Conservation (phyloP, 805 yeast species). For the Saturnispora dispora region DNA sequence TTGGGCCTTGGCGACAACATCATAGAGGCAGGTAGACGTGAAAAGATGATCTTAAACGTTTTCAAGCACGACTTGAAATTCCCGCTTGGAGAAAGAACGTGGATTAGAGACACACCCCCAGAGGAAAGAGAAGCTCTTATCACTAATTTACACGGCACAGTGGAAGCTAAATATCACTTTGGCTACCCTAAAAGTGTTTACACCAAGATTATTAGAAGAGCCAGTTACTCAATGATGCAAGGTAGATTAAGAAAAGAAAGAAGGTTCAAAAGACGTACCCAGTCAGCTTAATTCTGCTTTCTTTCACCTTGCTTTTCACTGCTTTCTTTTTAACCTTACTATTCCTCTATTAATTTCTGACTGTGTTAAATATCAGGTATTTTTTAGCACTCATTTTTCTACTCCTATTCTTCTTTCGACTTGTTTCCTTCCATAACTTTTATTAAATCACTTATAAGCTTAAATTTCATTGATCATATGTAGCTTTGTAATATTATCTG, state of each 20-base stretch:
- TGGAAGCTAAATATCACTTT: constrained; percentile 38
- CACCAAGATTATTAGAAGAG: constrained; percentile 71
- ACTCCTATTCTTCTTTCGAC: background rate
- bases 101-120: constrained; percentile 72
- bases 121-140: constrained; percentile 41
- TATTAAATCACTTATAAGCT: background rate
- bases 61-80: constrained; percentile 54
- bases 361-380: background rate
- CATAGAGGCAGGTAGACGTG: constrained; percentile 50
- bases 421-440: background rate
- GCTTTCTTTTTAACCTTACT: background rate
- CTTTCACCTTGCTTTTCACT: background rate
- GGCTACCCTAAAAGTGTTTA: constrained; percentile 46
- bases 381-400: background rate
- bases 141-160: constrained; percentile 38
- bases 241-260: constrained; percentile 63
- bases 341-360: background rate
- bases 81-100: constrained; percentile 67
- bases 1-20: constrained; percentile 38
- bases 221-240: constrained; percentile 74
- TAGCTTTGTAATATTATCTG: too few species aligned
- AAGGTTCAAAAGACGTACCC: constrained; percentile 28
- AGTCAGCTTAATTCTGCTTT: background rate
- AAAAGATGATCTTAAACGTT: constrained; percentile 41
- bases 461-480: too few species aligned